phyloP scores from a whole-genome alignment of 1,284 basidiomycete genomes.

The Ustilago sp. region DNA sequence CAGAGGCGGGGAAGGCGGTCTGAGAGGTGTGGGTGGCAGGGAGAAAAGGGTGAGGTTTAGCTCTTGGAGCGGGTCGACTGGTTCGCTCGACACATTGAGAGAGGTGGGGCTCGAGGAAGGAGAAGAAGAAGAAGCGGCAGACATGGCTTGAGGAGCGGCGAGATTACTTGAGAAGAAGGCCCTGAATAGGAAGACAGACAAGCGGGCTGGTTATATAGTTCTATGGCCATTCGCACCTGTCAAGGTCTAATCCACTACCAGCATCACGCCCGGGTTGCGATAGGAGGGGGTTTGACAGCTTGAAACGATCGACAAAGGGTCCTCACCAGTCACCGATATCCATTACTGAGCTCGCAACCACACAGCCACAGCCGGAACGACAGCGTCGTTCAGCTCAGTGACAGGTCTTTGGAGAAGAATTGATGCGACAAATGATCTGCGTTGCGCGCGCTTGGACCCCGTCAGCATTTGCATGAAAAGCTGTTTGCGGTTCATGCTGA shows the following conservation, averaged over 20 bases:
- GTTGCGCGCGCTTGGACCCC: conserved; percentile 6
- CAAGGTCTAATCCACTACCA: not conserved
- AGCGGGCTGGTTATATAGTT: not conserved
- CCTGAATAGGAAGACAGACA: too few relatives aligned
- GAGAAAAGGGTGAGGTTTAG: not conserved
- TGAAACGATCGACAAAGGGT: conserved; percentile 3
- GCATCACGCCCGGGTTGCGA: not conserved
- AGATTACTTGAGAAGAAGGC: too few relatives aligned
- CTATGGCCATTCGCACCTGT: not conserved
- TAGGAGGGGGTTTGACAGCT: not conserved
- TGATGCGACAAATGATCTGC: not conserved
- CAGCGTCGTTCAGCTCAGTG: not conserved
- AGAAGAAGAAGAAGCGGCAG: not conserved
- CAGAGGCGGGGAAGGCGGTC: not conserved
- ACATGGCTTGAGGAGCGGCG: not conserved
- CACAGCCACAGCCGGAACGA: not conserved
- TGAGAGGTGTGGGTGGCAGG: not conserved
- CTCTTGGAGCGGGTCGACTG: not conserved
- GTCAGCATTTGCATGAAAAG: not conserved
- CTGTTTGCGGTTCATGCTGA: not conserved
- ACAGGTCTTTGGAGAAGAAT: not conserved
- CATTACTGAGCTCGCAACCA: too few relatives aligned
- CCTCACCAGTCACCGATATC: not conserved
- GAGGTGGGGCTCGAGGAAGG: not conserved
- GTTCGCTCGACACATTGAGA: not conserved